Evolutionary conservation across 2,329 filamentous ascomycete genomes (phyloP), one percentile per base, ranked within the genome.

Genomic region (Sporothrix pseudoabietina): DNA sequence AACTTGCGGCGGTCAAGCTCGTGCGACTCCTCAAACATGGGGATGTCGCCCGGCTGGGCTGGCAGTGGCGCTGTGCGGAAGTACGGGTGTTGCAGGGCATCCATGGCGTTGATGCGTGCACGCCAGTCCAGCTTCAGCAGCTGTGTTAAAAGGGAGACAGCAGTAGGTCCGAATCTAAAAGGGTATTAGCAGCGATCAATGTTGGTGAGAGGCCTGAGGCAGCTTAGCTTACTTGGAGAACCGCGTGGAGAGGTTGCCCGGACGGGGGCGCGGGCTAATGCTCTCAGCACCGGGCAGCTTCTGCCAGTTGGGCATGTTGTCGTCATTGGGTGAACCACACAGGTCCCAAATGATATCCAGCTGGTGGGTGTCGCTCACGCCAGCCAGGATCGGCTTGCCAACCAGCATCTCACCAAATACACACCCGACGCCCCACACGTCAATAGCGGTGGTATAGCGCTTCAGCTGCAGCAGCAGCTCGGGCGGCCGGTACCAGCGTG

Each of bases 381-480:
- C 96, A 8, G 94, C 89, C 59, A 99, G 86, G 71, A 99, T 98
- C 0, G 96, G 96, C 80, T 95, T 97, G 52, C 94, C 91, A 78
- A 94, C 90, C 76, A 98, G 91, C 95, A 99, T 99, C 81, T 99
- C 96, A 70, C 94, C 96, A 82, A 99, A 98, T 2, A 99, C 94
- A 80, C 96, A 99, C n/a, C 92, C 96, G 77, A 98, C 95, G 78
- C 96, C 96, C 96, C 96, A 99, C 83, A 99, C 90, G 82, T 99
- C 96, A 78, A 99, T 98, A 10, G 96, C 94, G 16, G 94, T 94
- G n/a, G 96, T 99, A 82, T 99, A 99, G 77, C 90, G 90, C 78
- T 94, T 91, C 44, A 99, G 86, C 76, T 95, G 92, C 68, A 99
- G 87, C 44, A 99, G 85, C 54, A 99, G 86, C 85, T 99, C 96